A percentile compares a stretch with the other conserved stretches of the same genome.
Evolutionary conservation across 306 rosid species (phyloP).

Genomic region (Sicyos baderoa): DNA sequence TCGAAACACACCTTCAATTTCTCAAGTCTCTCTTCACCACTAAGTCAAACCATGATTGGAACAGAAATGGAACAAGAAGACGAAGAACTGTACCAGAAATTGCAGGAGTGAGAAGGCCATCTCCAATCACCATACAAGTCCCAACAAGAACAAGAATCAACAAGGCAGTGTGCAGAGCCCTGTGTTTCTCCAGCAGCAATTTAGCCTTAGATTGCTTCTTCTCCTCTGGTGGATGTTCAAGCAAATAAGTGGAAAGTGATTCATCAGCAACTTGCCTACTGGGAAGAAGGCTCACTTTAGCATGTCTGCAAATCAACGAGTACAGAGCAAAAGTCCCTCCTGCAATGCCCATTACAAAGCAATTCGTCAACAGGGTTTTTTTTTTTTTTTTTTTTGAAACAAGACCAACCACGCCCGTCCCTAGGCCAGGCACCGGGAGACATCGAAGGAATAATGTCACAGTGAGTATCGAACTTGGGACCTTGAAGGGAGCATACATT

Average conservation of each 20-base stretch:
- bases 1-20: too few species aligned
- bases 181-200: constrained; percentile 66
- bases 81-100: constrained; percentile 58
- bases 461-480: too few species aligned
- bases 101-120: constrained; percentile 95
- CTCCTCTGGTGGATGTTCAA: constrained; percentile 66
- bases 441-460: too few species aligned
- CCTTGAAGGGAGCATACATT: too few species aligned
- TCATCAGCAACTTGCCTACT: constrained; percentile 80
- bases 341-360: constrained; percentile 34
- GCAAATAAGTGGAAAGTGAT: constrained; percentile 71
- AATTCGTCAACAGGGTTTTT: background rate
- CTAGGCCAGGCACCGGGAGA: too few species aligned
- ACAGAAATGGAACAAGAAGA: background rate
- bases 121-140: constrained; percentile 99
- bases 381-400: too few species aligned
- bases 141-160: constrained; percentile 93
- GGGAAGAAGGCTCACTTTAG: constrained; percentile 79
- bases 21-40: too few species aligned
- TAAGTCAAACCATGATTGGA: too few species aligned
- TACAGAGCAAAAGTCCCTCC: constrained; percentile 98
- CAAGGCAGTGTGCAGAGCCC: constrained; percentile 70
- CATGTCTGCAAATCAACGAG: constrained; percentile 90
- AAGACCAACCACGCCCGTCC: too few species aligned
- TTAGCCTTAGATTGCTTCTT: constrained; percentile 52